Percentiles rank a stretch among this genome's conserved stretches.
These are phyloP conservation scores for Barnettozyma salicaria DNA, from an alignment of 805 yeast species.

Conservation along the genomic window DNA sequence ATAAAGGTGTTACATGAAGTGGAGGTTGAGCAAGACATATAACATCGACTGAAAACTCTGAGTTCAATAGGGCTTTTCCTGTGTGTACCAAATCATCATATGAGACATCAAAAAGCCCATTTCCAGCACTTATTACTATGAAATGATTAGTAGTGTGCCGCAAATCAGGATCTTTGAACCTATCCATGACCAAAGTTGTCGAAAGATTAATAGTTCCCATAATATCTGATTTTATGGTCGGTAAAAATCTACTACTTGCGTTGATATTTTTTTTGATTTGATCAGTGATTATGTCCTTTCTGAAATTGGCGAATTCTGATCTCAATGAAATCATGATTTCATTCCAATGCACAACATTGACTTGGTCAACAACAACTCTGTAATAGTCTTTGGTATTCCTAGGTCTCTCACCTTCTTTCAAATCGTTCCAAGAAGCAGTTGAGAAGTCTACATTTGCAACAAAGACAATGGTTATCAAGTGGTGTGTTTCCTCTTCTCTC, in stretches of 20 bases:
- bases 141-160: constrained; percentile 90
- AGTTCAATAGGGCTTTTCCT: constrained; percentile 63
- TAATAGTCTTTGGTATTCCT: constrained; percentile 70
- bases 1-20: constrained; percentile 83
- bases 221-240: constrained; percentile 85
- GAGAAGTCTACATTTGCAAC: constrained; percentile 63
- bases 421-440: constrained; percentile 45
- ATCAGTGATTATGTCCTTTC: constrained; percentile 57
- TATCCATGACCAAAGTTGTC: constrained; percentile 66
- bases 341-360: constrained; percentile 82
- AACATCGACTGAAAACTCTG: constrained; percentile 84
- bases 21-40: constrained; percentile 90
- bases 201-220: constrained; percentile 85
- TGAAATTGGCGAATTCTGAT: constrained; percentile 77
- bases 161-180: constrained; percentile 78
- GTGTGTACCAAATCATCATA: constrained; percentile 69
- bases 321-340: constrained; percentile 85
- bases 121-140: constrained; percentile 82
- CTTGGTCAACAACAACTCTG: constrained; percentile 93
- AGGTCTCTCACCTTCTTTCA: constrained; percentile 68
- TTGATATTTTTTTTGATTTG: constrained; percentile 34
- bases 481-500: constrained; percentile 85
- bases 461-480: constrained; percentile 85
- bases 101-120: constrained; percentile 91
- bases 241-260: constrained; percentile 48